phyloP scores from a whole-genome alignment of 106 monocot genomes.

The Amphibolis antarctica region DNA sequence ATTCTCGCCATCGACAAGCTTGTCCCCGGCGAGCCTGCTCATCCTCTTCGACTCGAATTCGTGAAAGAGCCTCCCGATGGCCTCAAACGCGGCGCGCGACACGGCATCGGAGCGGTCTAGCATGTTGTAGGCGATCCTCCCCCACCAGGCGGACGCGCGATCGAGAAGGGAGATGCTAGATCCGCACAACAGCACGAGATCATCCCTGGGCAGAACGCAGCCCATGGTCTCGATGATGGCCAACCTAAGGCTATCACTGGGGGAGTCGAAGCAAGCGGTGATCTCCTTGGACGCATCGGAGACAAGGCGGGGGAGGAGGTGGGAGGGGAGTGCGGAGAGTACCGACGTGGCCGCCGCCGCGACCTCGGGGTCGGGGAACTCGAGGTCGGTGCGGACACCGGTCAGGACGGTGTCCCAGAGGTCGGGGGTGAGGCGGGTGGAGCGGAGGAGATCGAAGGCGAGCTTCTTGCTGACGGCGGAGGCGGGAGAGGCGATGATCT shows the following conservation, averaged over 20 bases:
- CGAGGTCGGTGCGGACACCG: constrained; percentile 71
- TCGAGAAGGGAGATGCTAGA: constrained; percentile 52
- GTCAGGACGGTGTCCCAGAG: constrained; percentile 66
- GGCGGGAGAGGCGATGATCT: constrained; percentile 83
- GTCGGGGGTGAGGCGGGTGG: constrained; percentile 73
- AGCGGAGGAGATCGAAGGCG: constrained; percentile 92
- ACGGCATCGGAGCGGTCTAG: constrained; percentile 82
- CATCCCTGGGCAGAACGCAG: constrained; percentile 79
- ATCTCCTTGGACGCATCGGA: constrained; percentile 56
- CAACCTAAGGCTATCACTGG: constrained; percentile 48
- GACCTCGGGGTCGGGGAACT: constrained; percentile 95
- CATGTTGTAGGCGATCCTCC: constrained; percentile 38
- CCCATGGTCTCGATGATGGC: constrained; percentile 64
- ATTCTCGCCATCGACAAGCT: constrained; percentile 90
- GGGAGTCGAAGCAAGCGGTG: constrained; percentile 54
- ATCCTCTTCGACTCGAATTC: constrained; percentile 74
- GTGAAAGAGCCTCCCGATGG: constrained; percentile 62
- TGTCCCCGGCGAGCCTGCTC: constrained; percentile 90
- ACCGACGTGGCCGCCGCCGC: constrained; percentile 69
- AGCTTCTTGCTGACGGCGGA: constrained; percentile 98
- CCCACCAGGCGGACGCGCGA: constrained; percentile 72
- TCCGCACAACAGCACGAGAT: constrained; percentile 75
- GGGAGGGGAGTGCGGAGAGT: constrained; percentile 74
- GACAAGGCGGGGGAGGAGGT: constrained; percentile 65
- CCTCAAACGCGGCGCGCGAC: constrained; percentile 57